phyloP scores from a whole-genome alignment of 176 grass and related monocot genomes.

The Avena sativa region DNA sequence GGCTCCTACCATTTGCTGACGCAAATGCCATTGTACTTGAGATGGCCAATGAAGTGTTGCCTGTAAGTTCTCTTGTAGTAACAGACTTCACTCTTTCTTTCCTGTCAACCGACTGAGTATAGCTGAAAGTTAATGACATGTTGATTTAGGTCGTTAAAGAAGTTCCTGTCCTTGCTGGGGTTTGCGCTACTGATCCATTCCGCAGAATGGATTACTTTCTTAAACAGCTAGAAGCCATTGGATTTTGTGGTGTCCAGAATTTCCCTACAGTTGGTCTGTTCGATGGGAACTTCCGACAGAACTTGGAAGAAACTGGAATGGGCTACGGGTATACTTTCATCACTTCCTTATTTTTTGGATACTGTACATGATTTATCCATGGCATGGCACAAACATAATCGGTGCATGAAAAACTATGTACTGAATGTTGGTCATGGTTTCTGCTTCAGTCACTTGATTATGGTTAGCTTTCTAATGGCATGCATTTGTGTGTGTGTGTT shows the following conservation, averaged over 20 bases:
- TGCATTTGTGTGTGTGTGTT: not conserved
- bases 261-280: conserved; percentile 96
- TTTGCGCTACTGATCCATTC: conserved; percentile 95
- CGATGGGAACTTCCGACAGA: conserved; percentile 89
- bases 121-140: conserved; percentile 25
- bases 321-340: conserved; percentile 73
- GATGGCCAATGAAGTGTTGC: conserved; percentile 95
- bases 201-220: conserved; percentile 90
- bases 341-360: not conserved
- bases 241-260: conserved; percentile 93
- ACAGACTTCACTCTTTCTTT: conserved; percentile 6
- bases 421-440: not conserved
- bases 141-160: conserved; percentile 74
- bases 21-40: conserved; percentile 95
- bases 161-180: conserved; percentile 95
- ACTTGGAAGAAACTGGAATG: conserved; percentile 99
- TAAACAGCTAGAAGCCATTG: conserved; percentile 75
- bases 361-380: not conserved
- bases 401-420: not conserved
- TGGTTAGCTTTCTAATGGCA: not conserved
- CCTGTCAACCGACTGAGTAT: not conserved
- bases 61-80: conserved; percentile 59
- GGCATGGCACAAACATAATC: not conserved
- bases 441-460: not conserved
- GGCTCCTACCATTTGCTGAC: conserved; percentile 87